A percentile compares a stretch with the other conserved stretches of the same genome.
Evolutionary conservation across 2,329 filamentous ascomycete genomes (phyloP).

Genomic region (Aspergillus eucalypticola): DNA sequence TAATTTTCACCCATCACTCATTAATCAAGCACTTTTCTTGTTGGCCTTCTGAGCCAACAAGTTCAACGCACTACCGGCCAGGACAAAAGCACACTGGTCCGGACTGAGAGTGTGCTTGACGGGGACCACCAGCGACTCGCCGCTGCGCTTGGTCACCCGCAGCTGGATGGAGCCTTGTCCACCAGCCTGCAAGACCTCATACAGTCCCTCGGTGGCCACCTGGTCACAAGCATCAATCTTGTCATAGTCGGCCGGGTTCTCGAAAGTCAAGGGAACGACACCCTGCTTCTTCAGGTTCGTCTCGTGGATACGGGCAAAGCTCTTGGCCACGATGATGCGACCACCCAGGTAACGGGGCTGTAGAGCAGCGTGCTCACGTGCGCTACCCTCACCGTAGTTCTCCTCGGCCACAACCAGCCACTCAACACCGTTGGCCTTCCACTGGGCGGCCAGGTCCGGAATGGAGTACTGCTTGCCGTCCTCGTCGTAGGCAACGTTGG

Average conservation of each 20-base stretch:
- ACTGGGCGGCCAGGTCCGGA: slow-evolving; percentile 80
- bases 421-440: slow-evolving; percentile 71
- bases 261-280: slow-evolving; percentile 90
- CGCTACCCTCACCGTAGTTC: slow-evolving; percentile 93
- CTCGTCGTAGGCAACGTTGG: slow-evolving; percentile 87
- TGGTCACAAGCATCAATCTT: slow-evolving; percentile 78
- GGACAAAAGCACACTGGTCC: slow-evolving; percentile 88
- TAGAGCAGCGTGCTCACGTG: slow-evolving; percentile 84
- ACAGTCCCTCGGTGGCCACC: slow-evolving; percentile 78
- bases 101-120: slow-evolving; percentile 86
- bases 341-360: slow-evolving; percentile 90
- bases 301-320: slow-evolving; percentile 90
- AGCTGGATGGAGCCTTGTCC: slow-evolving; percentile 26
- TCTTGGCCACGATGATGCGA: slow-evolving; percentile 79
- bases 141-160: slow-evolving; percentile 38
- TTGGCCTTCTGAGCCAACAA: slow-evolving; percentile 62
- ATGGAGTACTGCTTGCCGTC: slow-evolving; percentile 75
- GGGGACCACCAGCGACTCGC: slow-evolving; percentile 67
- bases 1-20: background rate
- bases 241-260: slow-evolving; percentile 84
- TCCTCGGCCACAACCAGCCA: slow-evolving; percentile 98
- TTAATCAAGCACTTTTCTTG: slow-evolving; percentile 2
- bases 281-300: slow-evolving; percentile 98
- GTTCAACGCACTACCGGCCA: slow-evolving; percentile 93
- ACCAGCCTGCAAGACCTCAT: slow-evolving; percentile 66